Conservation (phyloP, 1,284 basidiomycete genomes). For the Microbotryum violaceum region DNA sequence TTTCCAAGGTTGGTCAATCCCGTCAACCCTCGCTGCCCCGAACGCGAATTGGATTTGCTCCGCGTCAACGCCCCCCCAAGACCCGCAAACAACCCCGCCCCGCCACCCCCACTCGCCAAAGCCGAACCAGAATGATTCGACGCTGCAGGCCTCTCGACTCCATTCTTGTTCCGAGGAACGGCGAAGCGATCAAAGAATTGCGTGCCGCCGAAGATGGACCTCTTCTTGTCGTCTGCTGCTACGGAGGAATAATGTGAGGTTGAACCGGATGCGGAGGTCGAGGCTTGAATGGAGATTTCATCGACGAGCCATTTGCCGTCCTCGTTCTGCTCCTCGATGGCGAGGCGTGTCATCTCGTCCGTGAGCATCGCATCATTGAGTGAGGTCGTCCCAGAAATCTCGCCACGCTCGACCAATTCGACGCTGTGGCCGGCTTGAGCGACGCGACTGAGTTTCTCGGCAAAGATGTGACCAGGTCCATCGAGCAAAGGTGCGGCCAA, state of each 20-base stretch:
- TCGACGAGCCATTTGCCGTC: slow-evolving; percentile 36
- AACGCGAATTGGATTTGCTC: slow-evolving; percentile 12
- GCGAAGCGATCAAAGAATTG: neutral
- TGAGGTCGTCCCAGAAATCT: slow-evolving; percentile 29
- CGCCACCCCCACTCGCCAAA: neutral
- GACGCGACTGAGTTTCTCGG: slow-evolving; percentile 32
- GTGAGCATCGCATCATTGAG: slow-evolving; percentile 35
- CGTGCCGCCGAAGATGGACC: slow-evolving; percentile 17
- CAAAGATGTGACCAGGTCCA: slow-evolving; percentile 25
- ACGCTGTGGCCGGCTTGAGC: slow-evolving; percentile 23
- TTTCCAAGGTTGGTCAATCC: slow-evolving; percentile 29
- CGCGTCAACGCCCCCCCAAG: slow-evolving; percentile 17
- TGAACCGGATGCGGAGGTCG: slow-evolving; percentile 5
- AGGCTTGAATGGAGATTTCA: slow-evolving; percentile 14
- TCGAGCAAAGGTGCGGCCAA: slow-evolving; percentile 5
- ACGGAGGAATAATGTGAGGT: slow-evolving; percentile 1
- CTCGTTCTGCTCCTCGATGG: slow-evolving; percentile 36
- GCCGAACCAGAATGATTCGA: neutral
- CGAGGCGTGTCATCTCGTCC: slow-evolving; percentile 31
- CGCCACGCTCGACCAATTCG: slow-evolving; percentile 31
- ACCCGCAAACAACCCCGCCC: neutral
- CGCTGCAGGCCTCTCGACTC: neutral
- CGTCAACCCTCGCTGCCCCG: slow-evolving; percentile 17
- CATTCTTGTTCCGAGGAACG: slow-evolving; percentile 3
- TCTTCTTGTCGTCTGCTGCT: slow-evolving; percentile 3